Percentiles rank a stretch among this genome's conserved stretches.
These are phyloP conservation scores for Cytospora chrysosperma DNA, from an alignment of 2,329 filamentous ascomycete species.

Conservation along the genomic window DNA sequence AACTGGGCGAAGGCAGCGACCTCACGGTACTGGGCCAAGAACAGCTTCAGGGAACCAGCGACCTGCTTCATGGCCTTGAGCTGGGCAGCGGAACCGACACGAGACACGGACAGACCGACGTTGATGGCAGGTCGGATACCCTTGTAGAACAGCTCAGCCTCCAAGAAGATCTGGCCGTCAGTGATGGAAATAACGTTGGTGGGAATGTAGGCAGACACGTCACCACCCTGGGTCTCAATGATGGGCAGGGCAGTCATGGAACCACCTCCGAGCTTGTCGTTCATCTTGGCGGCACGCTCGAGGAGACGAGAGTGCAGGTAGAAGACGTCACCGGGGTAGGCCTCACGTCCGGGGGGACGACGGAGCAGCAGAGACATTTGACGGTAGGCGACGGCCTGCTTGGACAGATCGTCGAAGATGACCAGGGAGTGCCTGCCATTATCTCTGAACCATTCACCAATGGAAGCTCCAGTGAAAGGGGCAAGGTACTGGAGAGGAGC, in stretches of 20 bases:
- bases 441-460: conserved; percentile 76
- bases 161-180: conserved; percentile 99
- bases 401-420: conserved; percentile 92
- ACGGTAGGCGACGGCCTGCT: conserved; percentile 97
- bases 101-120: conserved; percentile 99
- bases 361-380: conserved; percentile 98
- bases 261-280: conserved; percentile 88
- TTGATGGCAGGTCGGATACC: conserved; percentile 99
- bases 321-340: conserved; percentile 98
- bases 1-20: conserved; percentile 99
- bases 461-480: conserved; percentile 77
- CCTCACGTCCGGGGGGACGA: conserved; percentile 98
- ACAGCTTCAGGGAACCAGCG: conserved; percentile 98
- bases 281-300: conserved; percentile 99
- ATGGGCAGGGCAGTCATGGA: conserved; percentile 95
- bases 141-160: conserved; percentile 99
- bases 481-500: conserved; percentile 92
- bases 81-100: conserved; percentile 99
- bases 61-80: conserved; percentile 99
- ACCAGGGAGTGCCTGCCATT: conserved; percentile 85
- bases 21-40: conserved; percentile 99
- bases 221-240: conserved; percentile 99
- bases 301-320: conserved; percentile 99
- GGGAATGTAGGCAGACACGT: conserved; percentile 99
- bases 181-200: conserved; percentile 99